Evolutionary conservation across 371 early-diverging fungal genomes (phyloP), one percentile per base, ranked within the genome.

Genomic region (Rhizopus delemar): DNA sequence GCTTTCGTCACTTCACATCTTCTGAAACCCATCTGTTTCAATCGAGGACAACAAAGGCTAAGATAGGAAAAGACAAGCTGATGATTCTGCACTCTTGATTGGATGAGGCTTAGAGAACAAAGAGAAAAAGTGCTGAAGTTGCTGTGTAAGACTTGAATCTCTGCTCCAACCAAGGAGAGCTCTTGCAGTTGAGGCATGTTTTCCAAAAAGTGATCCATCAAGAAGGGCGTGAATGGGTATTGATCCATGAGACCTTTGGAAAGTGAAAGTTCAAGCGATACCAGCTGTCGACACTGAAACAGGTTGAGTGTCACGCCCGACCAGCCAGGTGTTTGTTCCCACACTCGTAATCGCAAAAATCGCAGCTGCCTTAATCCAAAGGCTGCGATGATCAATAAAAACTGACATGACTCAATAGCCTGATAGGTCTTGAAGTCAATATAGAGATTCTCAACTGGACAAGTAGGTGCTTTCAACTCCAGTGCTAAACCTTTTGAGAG

Each of bases 261-360:
- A 0, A 67, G 33, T 7, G 53, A 57, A 0, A 67, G 34, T 6
- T 67, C 63, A 5, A 67, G 36, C 0, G 56, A 46, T 1, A 63
- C 53, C 2, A 67, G 22, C 5, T 52, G 36, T n/a, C 51, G 35
- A n/a, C 68, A 67, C 2, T 57, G 28, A 45, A 63, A 63, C 38
- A 67, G 15, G 9, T 56, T 46, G 7, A 34, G 34, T 5, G 60
- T 55, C 0, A 52, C 56, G 0, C 68, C 63, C 0, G 68, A 53
- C 68, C 68, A 67, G 4, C 56, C 53, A 11, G 63, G 63, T 4
- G 56, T 48, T 5, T 67, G 59, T 22, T 67, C 59, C 56, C 59
- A 62, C 5, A 67, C 68, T 3, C 53, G 35, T 41, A 67, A 39
- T 0, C 49, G 34, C 16, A 67, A 46, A 7, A 31, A 41, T 5